phyloP scores from a whole-genome alignment of 2,329 filamentous ascomycete species.

The Fusarium dimerum region DNA sequence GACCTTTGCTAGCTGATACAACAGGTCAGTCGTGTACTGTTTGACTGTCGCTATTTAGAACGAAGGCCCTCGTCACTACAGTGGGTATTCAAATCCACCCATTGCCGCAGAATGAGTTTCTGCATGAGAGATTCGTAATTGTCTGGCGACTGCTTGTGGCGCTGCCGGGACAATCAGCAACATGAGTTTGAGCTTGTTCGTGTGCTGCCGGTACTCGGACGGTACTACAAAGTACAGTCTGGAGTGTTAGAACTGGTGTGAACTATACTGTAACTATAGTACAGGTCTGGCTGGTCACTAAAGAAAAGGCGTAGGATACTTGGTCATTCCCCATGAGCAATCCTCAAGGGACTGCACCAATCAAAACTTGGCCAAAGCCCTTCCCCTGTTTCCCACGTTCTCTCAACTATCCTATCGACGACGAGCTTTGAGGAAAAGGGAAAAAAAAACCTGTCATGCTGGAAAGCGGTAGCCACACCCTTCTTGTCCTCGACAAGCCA shows the following conservation, averaged over 20 bases:
- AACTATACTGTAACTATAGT: background rate
- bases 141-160: slow-evolving; percentile 3
- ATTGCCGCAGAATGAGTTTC: background rate
- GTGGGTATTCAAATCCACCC: background rate
- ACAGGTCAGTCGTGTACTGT: too few relatives aligned
- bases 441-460: too few relatives aligned
- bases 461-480: too few relatives aligned
- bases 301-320: background rate
- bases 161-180: too few relatives aligned
- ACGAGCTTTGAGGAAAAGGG: background rate
- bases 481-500: too few relatives aligned
- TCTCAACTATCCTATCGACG: background rate
- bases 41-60: background rate
- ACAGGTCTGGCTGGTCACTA: background rate
- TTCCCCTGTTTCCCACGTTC: background rate
- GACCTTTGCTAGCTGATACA: background rate
- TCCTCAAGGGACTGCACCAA: background rate
- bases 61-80: background rate
- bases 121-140: slow-evolving; percentile 11
- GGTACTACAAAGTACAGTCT: background rate
- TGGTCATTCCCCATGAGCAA: background rate
- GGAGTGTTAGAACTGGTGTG: background rate
- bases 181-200: too few relatives aligned
- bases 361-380: background rate
- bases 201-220: background rate